Conservation (phyloP, 176 grass and related monocot genomes). For the Cenchrus fungigraminus region DNA sequence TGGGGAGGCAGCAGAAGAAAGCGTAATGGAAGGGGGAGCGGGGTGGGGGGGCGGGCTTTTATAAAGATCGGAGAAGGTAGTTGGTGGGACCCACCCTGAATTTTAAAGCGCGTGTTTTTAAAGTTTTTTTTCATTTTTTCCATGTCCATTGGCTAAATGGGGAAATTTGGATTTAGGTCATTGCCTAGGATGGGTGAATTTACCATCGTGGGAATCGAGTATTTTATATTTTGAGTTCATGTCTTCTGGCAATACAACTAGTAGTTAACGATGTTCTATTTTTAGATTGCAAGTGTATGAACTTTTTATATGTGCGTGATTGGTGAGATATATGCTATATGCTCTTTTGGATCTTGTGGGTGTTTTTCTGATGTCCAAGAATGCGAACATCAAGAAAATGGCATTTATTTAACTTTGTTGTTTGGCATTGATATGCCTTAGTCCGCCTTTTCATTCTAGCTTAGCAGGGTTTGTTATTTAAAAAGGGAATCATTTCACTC, state of each 20-base stretch:
- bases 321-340: no score
- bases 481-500: not conserved
- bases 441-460: not conserved
- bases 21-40: not conserved
- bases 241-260: no score
- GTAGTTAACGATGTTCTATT: not conserved
- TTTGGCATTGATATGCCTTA: no score
- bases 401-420: no score
- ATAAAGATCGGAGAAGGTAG: slow-evolving; percentile 28
- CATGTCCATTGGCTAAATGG: slow-evolving; percentile 10
- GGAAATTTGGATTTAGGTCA: slow-evolving; percentile 11
- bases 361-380: no score
- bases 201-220: not conserved
- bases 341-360: no score
- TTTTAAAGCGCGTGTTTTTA: slow-evolving; percentile 26
- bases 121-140: not conserved
- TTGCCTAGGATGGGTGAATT: not conserved
- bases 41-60: not conserved
- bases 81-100: slow-evolving; percentile 28
- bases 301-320: no score
- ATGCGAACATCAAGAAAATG: no score
- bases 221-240: not conserved
- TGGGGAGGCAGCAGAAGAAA: not conserved
- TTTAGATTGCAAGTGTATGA: not conserved
- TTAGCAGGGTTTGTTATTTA: not conserved